Conservation (phyloP, 2,329 filamentous ascomycete genomes). For the Colletotrichum liaoningense region DNA sequence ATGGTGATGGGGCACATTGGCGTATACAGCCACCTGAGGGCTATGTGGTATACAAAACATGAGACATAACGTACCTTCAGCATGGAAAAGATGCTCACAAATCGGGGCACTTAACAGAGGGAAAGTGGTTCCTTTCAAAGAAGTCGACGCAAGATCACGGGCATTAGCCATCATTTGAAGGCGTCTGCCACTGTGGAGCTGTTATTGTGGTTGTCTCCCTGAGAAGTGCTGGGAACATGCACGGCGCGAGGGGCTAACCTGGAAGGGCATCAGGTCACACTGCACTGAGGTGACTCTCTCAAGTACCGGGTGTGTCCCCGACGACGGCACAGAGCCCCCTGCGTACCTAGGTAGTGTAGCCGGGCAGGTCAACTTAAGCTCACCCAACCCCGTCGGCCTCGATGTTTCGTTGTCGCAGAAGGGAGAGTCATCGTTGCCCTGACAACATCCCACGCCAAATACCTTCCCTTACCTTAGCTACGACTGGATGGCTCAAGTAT, state of each 20-base stretch:
- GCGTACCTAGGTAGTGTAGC: neutral
- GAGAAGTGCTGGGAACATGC: too few species aligned
- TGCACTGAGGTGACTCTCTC: neutral
- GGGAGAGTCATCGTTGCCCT: slow-evolving; percentile 29
- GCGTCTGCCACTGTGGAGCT: neutral
- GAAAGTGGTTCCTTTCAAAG: neutral
- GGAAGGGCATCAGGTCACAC: neutral
- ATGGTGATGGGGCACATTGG: neutral
- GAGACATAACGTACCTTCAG: too few species aligned
- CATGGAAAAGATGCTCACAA: too few species aligned
- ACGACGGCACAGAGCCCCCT: neutral
- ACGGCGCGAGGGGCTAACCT: neutral
- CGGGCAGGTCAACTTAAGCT: neutral
- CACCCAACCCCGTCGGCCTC: neutral
- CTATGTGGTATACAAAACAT: too few species aligned
- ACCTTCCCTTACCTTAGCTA: neutral
- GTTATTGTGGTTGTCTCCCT: neutral
- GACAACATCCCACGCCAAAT: slow-evolving; percentile 32
- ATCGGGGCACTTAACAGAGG: too few species aligned
- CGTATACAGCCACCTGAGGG: neutral
- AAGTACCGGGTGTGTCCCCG: neutral
- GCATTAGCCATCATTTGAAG: neutral
- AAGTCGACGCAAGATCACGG: neutral
- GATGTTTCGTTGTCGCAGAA: slow-evolving; percentile 8
- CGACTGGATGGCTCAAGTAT: slow-evolving; percentile 22